phyloP scores from a whole-genome alignment of 805 yeast genomes.

The Ascoidea rubescens region DNA sequence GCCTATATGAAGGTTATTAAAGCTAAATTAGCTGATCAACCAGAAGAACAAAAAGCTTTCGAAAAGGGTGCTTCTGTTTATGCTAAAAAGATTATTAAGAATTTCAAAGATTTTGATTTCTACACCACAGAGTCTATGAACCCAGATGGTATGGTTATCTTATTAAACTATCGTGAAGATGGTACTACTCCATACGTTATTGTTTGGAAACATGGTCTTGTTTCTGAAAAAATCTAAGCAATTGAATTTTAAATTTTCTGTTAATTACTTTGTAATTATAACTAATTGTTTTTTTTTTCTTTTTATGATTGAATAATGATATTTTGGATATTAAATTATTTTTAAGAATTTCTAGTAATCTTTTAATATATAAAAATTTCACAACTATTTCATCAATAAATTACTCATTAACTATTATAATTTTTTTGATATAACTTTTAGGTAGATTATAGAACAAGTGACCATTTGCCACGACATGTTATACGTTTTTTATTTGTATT shows the following conservation, averaged over 20 bases:
- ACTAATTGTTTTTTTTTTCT: no score
- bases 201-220: constrained; percentile 98
- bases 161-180: constrained; percentile 99
- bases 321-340: no score
- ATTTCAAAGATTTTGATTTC: constrained; percentile 99
- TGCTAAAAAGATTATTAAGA: constrained; percentile 89
- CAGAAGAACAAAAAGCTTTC: constrained; percentile 76
- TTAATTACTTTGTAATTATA: no score
- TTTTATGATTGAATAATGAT: no score
- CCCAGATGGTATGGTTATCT: constrained; percentile 97
- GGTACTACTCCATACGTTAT: constrained; percentile 96
- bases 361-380: no score
- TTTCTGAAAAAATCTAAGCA: constrained; percentile 74
- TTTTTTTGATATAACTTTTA: no score
- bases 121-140: constrained; percentile 99
- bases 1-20: constrained; percentile 97
- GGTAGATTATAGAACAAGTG: no score
- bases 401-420: no score
- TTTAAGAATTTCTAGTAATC: no score
- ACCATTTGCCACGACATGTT: no score
- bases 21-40: constrained; percentile 81
- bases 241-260: neutral
- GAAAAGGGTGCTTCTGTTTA: constrained; percentile 96
- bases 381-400: no score
- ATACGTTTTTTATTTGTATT: no score